Evolutionary conservation across 371 early-diverging fungal species (phyloP).

Genomic region (Lichtheimia corymbifera): DNA sequence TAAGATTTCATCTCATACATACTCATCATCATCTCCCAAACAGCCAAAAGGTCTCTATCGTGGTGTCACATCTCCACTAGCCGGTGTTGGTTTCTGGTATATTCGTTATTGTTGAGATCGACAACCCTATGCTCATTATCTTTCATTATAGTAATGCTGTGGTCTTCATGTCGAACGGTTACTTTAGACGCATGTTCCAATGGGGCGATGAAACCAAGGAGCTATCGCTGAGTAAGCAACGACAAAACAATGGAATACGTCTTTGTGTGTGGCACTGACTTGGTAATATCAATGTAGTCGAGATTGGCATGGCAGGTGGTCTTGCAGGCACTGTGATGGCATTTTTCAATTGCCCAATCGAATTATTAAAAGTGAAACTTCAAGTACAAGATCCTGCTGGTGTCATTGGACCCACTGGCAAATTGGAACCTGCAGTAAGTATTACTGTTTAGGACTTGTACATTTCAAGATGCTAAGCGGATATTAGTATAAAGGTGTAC

Average conservation of each 20-base stretch:
- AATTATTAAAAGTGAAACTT: slow-evolving; percentile 82
- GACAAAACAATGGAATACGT: background rate
- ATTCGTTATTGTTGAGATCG: background rate
- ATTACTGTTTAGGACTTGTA: too few species aligned
- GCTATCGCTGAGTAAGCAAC: slow-evolving; percentile 40
- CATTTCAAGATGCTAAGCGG: background rate
- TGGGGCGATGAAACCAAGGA: slow-evolving; percentile 47
- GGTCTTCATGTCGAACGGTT: slow-evolving; percentile 81
- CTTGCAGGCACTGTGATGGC: slow-evolving; percentile 86
- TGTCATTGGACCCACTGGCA: slow-evolving; percentile 32
- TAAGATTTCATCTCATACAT: background rate
- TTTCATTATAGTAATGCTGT: slow-evolving; percentile 72
- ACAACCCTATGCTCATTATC: background rate
- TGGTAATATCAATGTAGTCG: slow-evolving; percentile 24
- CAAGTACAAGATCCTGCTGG: slow-evolving; percentile 73
- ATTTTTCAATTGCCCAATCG: slow-evolving; percentile 84
- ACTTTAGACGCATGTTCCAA: slow-evolving; percentile 68
- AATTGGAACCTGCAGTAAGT: slow-evolving; percentile 52
- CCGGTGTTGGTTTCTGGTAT: slow-evolving; percentile 87
- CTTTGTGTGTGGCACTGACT: background rate
- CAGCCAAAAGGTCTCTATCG: slow-evolving; percentile 76
- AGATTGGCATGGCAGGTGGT: slow-evolving; percentile 75
- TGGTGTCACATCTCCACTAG: slow-evolving; percentile 82
- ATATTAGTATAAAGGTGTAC: slow-evolving; percentile 66
- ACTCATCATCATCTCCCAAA: background rate